These are phyloP conservation scores for Lachnellula cervina DNA, from an alignment of 2,329 filamentous ascomycete genomes.

Conservation along the genomic window DNA sequence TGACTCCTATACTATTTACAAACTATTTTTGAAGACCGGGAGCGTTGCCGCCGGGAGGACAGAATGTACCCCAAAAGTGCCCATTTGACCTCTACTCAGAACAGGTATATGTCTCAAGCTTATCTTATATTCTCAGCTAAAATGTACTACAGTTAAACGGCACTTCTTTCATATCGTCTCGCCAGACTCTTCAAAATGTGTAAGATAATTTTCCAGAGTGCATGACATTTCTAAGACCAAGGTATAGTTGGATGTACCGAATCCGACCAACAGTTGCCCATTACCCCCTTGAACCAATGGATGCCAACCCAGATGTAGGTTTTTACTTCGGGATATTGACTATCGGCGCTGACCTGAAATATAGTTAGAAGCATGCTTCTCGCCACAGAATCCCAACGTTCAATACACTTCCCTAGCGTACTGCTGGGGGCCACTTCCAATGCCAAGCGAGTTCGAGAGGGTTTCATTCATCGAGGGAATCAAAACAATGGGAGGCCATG, in stretches of 20 bases:
- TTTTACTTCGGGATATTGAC: slow-evolving; percentile 13
- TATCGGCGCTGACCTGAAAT: no score
- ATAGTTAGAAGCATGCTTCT: slow-evolving; percentile 36
- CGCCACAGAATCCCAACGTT: slow-evolving; percentile 40
- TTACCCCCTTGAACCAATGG: background rate
- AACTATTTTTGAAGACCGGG: slow-evolving; percentile 22
- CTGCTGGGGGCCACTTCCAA: slow-evolving; percentile 42
- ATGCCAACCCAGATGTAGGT: background rate
- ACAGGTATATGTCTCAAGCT: background rate
- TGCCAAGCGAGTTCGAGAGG: slow-evolving; percentile 3
- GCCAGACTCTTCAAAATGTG: slow-evolving; percentile 56
- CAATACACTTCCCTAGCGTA: slow-evolving; percentile 37
- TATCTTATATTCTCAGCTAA: no score
- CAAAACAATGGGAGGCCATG: slow-evolving; percentile 43
- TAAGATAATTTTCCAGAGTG: slow-evolving; percentile 16
- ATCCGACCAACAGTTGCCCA: slow-evolving; percentile 39
- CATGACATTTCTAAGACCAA: no score
- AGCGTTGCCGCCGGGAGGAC: slow-evolving; percentile 33
- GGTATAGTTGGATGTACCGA: slow-evolving; percentile 33
- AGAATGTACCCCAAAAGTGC: slow-evolving; percentile 36
- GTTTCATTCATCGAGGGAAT: slow-evolving; percentile 41
- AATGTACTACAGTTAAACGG: background rate
- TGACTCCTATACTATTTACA: no score
- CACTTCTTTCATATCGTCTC: background rate
- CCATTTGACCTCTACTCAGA: slow-evolving; percentile 34